phyloP scores from a whole-genome alignment of 2,329 filamentous ascomycete genomes.

The Trichoderma breve region DNA sequence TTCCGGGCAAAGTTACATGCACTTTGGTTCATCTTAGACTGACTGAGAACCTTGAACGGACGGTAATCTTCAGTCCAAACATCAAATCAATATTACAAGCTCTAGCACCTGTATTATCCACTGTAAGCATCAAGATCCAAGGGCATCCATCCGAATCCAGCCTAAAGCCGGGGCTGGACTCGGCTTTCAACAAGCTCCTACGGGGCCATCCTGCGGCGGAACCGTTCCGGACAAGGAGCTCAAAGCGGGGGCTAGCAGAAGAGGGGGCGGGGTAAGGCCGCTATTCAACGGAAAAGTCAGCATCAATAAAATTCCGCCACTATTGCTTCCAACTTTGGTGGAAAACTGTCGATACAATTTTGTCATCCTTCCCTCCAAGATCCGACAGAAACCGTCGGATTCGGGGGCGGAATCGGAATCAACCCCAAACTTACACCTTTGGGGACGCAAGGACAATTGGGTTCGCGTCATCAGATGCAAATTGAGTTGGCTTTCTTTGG shows the following conservation, averaged over 20 bases:
- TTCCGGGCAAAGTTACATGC: not conserved
- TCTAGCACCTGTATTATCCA: not conserved
- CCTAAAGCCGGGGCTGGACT: not conserved
- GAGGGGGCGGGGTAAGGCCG: not conserved
- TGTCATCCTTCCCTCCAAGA: not conserved
- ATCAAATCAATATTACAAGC: not conserved
- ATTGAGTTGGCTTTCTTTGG: not conserved
- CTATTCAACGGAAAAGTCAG: not conserved
- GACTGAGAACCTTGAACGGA: not conserved
- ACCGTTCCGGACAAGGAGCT: slow-evolving; percentile 6
- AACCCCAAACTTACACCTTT: not conserved
- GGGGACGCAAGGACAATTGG: not conserved
- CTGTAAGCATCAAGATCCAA: not conserved
- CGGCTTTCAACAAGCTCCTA: not conserved
- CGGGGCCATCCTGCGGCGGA: not conserved
- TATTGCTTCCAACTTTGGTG: not conserved
- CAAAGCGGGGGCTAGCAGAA: not conserved
- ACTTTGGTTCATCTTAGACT: not conserved
- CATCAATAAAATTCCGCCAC: not conserved
- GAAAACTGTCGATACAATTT: not conserved
- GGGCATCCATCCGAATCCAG: not conserved
- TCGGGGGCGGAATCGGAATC: slow-evolving; percentile 12
- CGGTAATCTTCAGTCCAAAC: not conserved
- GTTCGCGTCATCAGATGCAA: slow-evolving; percentile 9
- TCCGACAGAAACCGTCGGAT: slow-evolving; percentile 16